Evolutionary conservation across 306 rosid species (phyloP), one percentile per base, ranked within the genome.

Genomic region (Pachyrhizus erosus): DNA sequence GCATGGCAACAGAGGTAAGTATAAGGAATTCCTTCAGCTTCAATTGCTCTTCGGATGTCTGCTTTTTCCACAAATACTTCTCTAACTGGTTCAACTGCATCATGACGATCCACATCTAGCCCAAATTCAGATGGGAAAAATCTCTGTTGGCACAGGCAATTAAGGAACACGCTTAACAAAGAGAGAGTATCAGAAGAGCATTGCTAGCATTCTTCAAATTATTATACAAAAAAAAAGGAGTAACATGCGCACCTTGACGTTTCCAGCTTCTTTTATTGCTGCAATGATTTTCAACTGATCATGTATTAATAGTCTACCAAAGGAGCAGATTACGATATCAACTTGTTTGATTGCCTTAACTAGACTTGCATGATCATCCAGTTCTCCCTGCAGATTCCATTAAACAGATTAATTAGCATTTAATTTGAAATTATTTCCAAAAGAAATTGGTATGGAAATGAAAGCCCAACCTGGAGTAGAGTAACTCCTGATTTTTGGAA

Each of bases 261-360:
- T 89, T 79, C 89, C 88, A 15, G 87, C 88, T 70, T 89, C 89
- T 84, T 89, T 89, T 0, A 89, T 67, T 7, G 91, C 89, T 42
- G 49, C 80, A 5, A 89, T 76, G 58, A 89, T 20, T 21, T 89
- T 89, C 1, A 71, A 73, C 17, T 89, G 87, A 17, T 89, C 80
- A 5, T 37, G 57, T 11, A 86, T 20, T 1, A 60, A 45, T 2
- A 42, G 13, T 66, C 65, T 77, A 54, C 89, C 88, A 12, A 58
- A 27, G 17, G 83, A 24, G 20, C 79, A 86, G n/a, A 88, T 83
- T 29, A 88, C 91, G 9, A 66, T 42, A 78, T 88, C 91, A 43
- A 88, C 86, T 75, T 83, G 88, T 78, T 86, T 86, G 46, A 86
- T 54, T 39, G 89, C 86, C 26, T 74, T 74, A 21, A 84, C 61